Evolutionary conservation across 257 asterid genomes (phyloP), one percentile per base, ranked within the genome.

Genomic region (Solanum okadae): DNA sequence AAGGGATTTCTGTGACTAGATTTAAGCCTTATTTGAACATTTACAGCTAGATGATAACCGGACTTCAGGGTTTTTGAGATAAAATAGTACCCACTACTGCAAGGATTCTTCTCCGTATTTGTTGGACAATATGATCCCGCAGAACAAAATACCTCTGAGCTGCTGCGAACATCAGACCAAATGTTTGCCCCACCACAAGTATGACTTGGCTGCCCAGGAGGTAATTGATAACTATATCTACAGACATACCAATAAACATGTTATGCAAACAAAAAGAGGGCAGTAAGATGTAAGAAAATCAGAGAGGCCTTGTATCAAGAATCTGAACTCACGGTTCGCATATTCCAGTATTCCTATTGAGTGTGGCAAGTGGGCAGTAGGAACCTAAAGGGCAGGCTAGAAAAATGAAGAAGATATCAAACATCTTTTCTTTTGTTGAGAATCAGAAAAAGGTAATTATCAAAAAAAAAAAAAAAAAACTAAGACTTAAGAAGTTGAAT

Each of bases 341-440:
- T 84, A 95, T 94, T 46, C 98, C 97, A 12, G 99, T 95, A 87
- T 93, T 89, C 86, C 91, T 88, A 91, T 97, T 96, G 92, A 97
- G 98, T 56, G 78, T 90, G 85, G 98, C 94, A 46, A 35, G 77
- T 37, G 99, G 99, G 89, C 99, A 97, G 92, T 95, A 96, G 40
- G 99, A 83, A 68, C 99, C 99, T 92, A 97, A 87, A 2, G 99
- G 99, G 90, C 99, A 97, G 87, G 99, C 99, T 97, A 91, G 92
- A 91, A 83, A 33, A 65, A 73, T 86, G 72, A 84, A 71, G 44
- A 61, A 31, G 29, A 40, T 67, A 75, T 76, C 46, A 71, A 73
- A 16, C 38, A 86, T 86, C 68, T 18, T 81, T 79, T 44, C 29
- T 46, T 81, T 46, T 46, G 86, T 81, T 46, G 31, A 81, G 35